Evolutionary conservation across 148 eudicot genomes (phyloP).

Genomic region (Chenopodium album): DNA sequence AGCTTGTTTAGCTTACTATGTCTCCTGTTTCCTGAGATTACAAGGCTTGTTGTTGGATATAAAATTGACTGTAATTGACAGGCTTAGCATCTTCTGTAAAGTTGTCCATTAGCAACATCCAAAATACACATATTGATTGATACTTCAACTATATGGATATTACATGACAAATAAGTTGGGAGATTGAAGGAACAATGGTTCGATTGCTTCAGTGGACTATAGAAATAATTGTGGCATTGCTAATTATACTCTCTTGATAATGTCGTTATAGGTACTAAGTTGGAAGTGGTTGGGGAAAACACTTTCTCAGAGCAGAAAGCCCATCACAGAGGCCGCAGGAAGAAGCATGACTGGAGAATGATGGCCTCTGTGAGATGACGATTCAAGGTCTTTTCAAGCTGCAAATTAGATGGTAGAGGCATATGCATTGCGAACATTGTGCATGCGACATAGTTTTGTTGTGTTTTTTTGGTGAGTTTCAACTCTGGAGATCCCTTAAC

Average conservation of each 20-base stretch:
- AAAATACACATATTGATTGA: background rate
- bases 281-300: constrained; percentile 68
- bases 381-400: background rate
- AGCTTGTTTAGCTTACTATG: background rate
- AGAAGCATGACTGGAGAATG: constrained; percentile 72
- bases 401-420: too few relatives aligned
- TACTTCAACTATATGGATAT: background rate
- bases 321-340: constrained; percentile 76
- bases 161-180: background rate
- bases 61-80: background rate
- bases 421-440: too few relatives aligned
- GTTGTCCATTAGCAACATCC: background rate
- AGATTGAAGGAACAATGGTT: background rate
- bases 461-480: too few relatives aligned
- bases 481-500: too few relatives aligned
- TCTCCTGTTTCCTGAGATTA: background rate
- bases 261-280: constrained; percentile 37
- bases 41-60: background rate
- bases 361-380: constrained; percentile 44
- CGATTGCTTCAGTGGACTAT: background rate
- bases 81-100: background rate
- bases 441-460: too few relatives aligned
- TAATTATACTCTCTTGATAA: constrained; percentile 13
- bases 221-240: background rate
- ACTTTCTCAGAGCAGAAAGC: constrained; percentile 53